Conservation (phyloP, 1,284 basidiomycete species). For the Tranzscheliella williamsii region DNA sequence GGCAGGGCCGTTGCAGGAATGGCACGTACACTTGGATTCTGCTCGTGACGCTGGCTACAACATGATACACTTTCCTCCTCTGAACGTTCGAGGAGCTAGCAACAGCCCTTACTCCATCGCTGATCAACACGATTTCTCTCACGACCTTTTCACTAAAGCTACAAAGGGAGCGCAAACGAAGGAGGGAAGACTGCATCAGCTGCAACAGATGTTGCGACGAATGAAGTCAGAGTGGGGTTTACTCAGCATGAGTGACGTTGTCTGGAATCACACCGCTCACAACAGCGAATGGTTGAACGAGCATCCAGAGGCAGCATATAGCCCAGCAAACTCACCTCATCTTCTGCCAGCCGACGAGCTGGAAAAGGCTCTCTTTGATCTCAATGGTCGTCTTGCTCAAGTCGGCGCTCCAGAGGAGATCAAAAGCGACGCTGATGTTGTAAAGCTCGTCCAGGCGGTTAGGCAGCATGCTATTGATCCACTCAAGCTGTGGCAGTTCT, state of each 20-base stretch:
- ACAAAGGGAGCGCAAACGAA: conserved; percentile 14
- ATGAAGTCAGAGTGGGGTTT: conserved; percentile 50
- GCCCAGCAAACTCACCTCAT: conserved; percentile 52
- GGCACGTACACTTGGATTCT: conserved; percentile 48
- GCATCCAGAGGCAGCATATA: conserved; percentile 54
- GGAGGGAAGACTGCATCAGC: conserved; percentile 31
- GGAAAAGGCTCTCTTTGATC: conserved; percentile 41
- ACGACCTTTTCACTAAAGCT: conserved; percentile 44
- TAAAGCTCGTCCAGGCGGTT: conserved; percentile 41
- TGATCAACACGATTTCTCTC: conserved; percentile 48
- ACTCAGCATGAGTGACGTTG: conserved; percentile 54
- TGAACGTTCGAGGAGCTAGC: conserved; percentile 48
- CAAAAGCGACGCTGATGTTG: conserved; percentile 35
- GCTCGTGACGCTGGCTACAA: conserved; percentile 54
- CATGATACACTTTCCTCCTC: conserved; percentile 55
- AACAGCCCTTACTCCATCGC: conserved; percentile 56
- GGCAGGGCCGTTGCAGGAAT: conserved; percentile 50
- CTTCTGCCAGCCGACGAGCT: conserved; percentile 54
- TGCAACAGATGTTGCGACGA: conserved; percentile 18
- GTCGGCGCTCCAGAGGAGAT: conserved; percentile 39
- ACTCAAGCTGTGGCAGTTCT: conserved; percentile 55
- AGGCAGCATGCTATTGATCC: conserved; percentile 38
- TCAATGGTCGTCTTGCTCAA: conserved; percentile 24
- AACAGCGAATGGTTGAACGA: conserved; percentile 54
- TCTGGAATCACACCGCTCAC: conserved; percentile 54